These are phyloP conservation scores for Serendipita sp. DNA, from an alignment of 768 basidiomycete species.

Conservation along the genomic window DNA sequence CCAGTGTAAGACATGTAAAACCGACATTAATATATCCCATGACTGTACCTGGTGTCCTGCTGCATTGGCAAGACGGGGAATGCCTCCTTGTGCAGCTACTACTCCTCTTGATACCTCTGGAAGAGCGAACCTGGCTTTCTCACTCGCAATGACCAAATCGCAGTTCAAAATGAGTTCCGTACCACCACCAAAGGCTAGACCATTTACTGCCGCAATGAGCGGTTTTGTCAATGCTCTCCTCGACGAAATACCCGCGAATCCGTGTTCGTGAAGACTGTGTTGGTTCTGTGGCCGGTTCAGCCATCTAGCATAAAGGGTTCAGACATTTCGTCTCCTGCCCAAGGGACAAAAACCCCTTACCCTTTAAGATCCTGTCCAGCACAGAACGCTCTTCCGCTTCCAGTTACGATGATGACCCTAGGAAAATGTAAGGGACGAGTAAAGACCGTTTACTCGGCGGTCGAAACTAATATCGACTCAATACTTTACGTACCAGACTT, in stretches of 20 bases:
- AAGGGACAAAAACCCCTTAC: conserved; percentile 25
- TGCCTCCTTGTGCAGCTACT: conserved; percentile 53
- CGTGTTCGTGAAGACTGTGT: conserved; percentile 15
- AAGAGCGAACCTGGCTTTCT: conserved; percentile 52
- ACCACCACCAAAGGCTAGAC: conserved; percentile 43
- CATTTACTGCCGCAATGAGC: conserved; percentile 66
- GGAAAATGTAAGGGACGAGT: conserved; percentile 6
- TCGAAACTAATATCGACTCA: background rate
- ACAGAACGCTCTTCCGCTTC: conserved; percentile 56
- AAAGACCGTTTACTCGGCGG: background rate
- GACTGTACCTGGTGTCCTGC: conserved; percentile 57
- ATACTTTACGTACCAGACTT: conserved; percentile 41
- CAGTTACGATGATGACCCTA: conserved; percentile 64
- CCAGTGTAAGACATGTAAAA: background rate
- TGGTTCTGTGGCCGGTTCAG: background rate
- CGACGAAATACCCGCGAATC: conserved; percentile 61
- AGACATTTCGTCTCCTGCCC: background rate
- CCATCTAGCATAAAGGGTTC: background rate
- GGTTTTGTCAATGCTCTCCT: conserved; percentile 48
- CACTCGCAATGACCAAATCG: conserved; percentile 54
- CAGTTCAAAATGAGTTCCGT: conserved; percentile 58
- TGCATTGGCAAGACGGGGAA: conserved; percentile 48
- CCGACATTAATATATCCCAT: background rate
- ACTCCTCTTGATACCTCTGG: conserved; percentile 72
- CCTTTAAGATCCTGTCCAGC: conserved; percentile 66